Percentiles rank a stretch among this genome's conserved stretches.
These are phyloP conservation scores for Ustilaginoidea virens DNA, from an alignment of 2,329 filamentous ascomycete genomes.

Conservation along the genomic window DNA sequence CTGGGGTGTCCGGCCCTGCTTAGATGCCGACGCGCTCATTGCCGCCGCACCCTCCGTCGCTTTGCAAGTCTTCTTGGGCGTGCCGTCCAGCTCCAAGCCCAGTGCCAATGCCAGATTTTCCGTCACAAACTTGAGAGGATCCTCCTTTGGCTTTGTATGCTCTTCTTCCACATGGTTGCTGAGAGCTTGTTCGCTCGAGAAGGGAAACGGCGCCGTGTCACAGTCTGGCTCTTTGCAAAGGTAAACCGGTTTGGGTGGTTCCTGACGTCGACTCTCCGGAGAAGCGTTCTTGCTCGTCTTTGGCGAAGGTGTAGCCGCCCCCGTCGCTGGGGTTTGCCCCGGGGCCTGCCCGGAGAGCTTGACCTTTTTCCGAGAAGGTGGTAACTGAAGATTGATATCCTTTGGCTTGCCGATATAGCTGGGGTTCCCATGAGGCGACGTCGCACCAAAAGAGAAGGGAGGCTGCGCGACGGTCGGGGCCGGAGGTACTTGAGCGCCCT, in stretches of 20 bases:
- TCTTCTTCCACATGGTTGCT: conserved; percentile 41
- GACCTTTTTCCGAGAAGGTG: conserved; percentile 40
- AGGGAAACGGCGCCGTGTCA: conserved; percentile 32
- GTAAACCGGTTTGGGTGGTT: conserved; percentile 26
- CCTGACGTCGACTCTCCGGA: conserved; percentile 24
- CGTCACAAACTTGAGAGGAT: conserved; percentile 36
- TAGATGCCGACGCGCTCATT: conserved; percentile 28
- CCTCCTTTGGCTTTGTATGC: conserved; percentile 37
- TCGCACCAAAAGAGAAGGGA: conserved; percentile 38
- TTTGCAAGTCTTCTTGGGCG: conserved; percentile 19
- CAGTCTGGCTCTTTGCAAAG: conserved; percentile 40
- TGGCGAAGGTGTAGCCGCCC: conserved; percentile 27
- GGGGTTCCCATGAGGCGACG: conserved; percentile 45
- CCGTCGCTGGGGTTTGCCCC: conserved; percentile 21
- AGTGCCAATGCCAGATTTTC: conserved; percentile 33
- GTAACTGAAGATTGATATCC: conserved; percentile 40
- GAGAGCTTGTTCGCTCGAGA: conserved; percentile 37
- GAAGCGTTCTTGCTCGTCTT: conserved; percentile 31
- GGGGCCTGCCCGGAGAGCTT: conserved; percentile 28
- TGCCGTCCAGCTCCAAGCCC: conserved; percentile 36
- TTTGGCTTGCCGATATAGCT: conserved; percentile 35
- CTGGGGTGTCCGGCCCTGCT: conserved; percentile 30
- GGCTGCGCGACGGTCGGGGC: conserved; percentile 42
- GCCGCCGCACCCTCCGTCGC: conserved; percentile 14
- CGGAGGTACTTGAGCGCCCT: conserved; percentile 33